Evolutionary conservation across 2,329 filamentous ascomycete genomes (phyloP).

Genomic region (Diaporthe sp.): DNA sequence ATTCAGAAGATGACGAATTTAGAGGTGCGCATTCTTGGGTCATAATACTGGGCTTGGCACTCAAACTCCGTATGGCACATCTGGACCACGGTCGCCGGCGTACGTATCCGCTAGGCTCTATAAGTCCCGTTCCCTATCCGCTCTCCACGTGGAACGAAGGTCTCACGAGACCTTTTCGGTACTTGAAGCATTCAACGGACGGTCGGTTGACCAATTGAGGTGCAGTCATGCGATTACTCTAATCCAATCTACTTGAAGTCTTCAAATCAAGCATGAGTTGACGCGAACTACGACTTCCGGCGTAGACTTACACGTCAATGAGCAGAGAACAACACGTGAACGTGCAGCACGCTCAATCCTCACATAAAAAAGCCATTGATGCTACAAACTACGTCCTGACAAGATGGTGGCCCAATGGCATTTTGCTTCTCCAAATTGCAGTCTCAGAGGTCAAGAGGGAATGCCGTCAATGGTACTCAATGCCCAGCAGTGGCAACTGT

Average conservation of each 20-base stretch:
- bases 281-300: not conserved
- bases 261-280: not conserved
- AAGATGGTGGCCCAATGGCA: slow-evolving; percentile 19
- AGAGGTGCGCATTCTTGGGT: not conserved
- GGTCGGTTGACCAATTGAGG: not conserved
- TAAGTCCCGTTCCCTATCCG: not conserved
- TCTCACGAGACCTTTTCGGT: not conserved
- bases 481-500: slow-evolving; percentile 5
- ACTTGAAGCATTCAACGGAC: not conserved
- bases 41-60: not conserved
- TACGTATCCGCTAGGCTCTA: slow-evolving; percentile 1
- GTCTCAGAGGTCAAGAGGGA: slow-evolving; percentile 24
- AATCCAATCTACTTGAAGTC: not conserved
- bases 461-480: slow-evolving; percentile 14
- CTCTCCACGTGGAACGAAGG: slow-evolving; percentile 22
- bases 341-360: not conserved
- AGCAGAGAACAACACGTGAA: not conserved
- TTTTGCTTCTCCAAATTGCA: slow-evolving; percentile 18
- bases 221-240: not conserved
- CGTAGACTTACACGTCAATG: slow-evolving; percentile 8
- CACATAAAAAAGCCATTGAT: slow-evolving; percentile 24
- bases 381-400: slow-evolving; percentile 2
- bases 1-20: slow-evolving; percentile 63
- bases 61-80: not conserved
- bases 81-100: not conserved